Conservation (phyloP, 106 monocot genomes). For the Apostasia ramifera region DNA sequence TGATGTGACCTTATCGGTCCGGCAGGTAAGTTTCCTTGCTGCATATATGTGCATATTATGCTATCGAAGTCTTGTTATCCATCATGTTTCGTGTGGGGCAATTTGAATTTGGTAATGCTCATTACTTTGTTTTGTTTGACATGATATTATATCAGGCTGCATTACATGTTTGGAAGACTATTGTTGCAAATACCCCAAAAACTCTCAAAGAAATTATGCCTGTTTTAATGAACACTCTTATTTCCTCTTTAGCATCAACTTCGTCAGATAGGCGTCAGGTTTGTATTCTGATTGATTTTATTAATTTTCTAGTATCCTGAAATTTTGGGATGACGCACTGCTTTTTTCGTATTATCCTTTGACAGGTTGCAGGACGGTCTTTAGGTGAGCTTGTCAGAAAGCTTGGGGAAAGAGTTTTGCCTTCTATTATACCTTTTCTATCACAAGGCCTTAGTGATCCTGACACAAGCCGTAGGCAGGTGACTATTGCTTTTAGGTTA, state of each 20-base stretch:
- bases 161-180: constrained; percentile 97
- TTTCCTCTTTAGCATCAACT: constrained; percentile 88
- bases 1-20: constrained; percentile 92
- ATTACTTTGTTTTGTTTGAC: not conserved
- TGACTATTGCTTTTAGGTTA: constrained; percentile 15
- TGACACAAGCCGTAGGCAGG: constrained; percentile 81
- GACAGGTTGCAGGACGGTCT: constrained; percentile 89
- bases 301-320: not conserved
- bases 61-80: not conserved
- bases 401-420: constrained; percentile 96
- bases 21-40: constrained; percentile 56
- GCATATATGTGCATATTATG: not conserved
- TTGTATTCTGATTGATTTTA: not conserved
- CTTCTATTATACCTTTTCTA: constrained; percentile 91
- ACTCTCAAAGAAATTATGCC: constrained; percentile 99
- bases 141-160: constrained; percentile 56
- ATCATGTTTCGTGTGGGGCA: not conserved
- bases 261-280: constrained; percentile 94
- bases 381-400: constrained; percentile 97
- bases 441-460: constrained; percentile 78
- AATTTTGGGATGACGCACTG: not conserved
- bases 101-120: not conserved
- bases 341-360: not conserved
- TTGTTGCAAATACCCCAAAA: constrained; percentile 96
- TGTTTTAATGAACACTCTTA: constrained; percentile 83